A percentile compares a stretch with the other conserved stretches of the same genome.
Conservation (phyloP, 1,284 basidiomycete genomes). For the Cystobasidium sp. region DNA sequence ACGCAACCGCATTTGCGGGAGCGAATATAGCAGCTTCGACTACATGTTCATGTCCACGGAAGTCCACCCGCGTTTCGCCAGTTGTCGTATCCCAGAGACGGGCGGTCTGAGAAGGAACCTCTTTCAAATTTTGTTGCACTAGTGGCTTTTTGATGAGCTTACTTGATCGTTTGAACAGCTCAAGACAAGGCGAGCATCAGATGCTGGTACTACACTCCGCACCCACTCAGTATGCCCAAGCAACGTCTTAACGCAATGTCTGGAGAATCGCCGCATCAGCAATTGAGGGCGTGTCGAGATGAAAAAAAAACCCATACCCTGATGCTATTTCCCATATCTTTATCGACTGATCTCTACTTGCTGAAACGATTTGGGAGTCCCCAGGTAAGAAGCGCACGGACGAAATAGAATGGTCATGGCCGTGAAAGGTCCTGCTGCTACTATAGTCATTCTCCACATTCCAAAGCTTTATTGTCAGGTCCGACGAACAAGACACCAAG, state of each 20-base stretch:
- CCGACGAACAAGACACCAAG: conserved; percentile 82
- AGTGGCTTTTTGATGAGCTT: conserved; percentile 47
- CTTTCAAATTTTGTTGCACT: neutral
- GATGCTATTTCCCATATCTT: conserved; percentile 82
- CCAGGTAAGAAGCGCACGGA: conserved; percentile 81
- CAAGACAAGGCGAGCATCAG: conserved; percentile 73
- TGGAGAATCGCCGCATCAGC: conserved; percentile 47
- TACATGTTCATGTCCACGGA: conserved; percentile 85
- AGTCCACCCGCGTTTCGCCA: conserved; percentile 77
- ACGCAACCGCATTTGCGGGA: conserved; percentile 71
- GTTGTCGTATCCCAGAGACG: conserved; percentile 76
- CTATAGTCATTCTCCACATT: conserved; percentile 86
- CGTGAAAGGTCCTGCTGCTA: conserved; percentile 81
- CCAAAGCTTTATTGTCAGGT: conserved; percentile 90
- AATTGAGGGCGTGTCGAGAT: neutral
- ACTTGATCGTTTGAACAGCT: conserved; percentile 87
- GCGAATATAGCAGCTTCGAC: conserved; percentile 83
- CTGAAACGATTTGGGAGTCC: conserved; percentile 79
- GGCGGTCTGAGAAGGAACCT: conserved; percentile 65
- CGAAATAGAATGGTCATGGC: conserved; percentile 89
- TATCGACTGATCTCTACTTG: conserved; percentile 84
- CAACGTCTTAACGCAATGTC: conserved; percentile 67
- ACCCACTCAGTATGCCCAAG: conserved; percentile 73
- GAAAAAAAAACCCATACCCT: conserved; percentile 63
- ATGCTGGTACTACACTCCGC: conserved; percentile 69